Evolutionary conservation across 106 monocot genomes (phyloP).

Genomic region (Dendrobium chrysotoxum): DNA sequence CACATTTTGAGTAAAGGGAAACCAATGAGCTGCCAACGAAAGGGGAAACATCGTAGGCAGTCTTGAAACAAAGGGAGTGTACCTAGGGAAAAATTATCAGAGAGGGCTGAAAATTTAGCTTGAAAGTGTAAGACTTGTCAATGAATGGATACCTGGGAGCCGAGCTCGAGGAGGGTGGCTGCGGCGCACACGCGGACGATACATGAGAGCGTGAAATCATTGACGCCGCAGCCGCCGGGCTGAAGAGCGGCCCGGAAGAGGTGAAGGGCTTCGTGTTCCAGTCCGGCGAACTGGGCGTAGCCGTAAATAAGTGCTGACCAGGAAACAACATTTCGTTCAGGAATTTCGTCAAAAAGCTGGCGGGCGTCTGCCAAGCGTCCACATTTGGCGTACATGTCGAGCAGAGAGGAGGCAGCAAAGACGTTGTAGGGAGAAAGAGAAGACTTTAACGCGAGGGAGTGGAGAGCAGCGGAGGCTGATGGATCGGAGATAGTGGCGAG

Average conservation of each 20-base stretch:
- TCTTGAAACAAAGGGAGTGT: conserved; percentile 40
- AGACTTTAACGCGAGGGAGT: conserved; percentile 35
- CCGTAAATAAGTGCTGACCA: conserved; percentile 68
- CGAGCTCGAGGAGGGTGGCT: conserved; percentile 48
- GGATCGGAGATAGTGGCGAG: conserved; percentile 27
- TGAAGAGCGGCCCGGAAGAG: conserved; percentile 41
- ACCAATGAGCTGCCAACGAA: conserved; percentile 67
- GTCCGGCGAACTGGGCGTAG: conserved; percentile 30
- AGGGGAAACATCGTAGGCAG: conserved; percentile 37
- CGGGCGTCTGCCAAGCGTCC: conserved; percentile 24
- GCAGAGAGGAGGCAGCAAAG: conserved; percentile 46
- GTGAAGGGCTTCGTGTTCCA: conserved; percentile 19
- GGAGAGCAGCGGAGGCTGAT: conserved; percentile 20
- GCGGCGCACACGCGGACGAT: conserved; percentile 40
- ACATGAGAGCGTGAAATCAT: conserved; percentile 64
- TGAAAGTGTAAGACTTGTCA: background rate
- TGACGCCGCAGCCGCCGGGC: conserved; percentile 13
- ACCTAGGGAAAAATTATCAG: conserved; percentile 15
- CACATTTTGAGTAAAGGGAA: conserved; percentile 66
- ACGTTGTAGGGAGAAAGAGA: conserved; percentile 19
- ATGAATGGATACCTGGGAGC: conserved; percentile 18
- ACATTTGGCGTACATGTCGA: conserved; percentile 66
- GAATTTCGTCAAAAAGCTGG: conserved; percentile 56
- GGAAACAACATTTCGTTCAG: conserved; percentile 50
- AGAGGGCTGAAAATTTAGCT: background rate